A percentile compares a stretch with the other conserved stretches of the same genome.
Evolutionary conservation across 768 basidiomycete genomes (phyloP).

Genomic region (Pleurotus cornucopiae): DNA sequence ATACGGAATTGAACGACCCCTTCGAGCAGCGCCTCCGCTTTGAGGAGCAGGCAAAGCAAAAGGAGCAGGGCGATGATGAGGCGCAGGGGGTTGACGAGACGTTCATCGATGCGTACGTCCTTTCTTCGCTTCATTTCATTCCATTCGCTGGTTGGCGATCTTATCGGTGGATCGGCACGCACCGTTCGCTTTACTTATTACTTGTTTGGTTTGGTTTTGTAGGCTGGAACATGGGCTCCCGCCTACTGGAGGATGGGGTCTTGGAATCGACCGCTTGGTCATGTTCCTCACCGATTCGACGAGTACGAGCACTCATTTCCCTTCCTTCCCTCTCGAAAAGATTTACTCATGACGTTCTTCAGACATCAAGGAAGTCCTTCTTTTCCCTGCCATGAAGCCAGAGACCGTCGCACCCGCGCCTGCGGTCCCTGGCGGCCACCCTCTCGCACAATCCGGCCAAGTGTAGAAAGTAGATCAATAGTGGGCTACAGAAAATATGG

Average conservation of each 20-base stretch:
- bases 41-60: constrained; percentile 91
- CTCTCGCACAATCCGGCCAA: constrained; percentile 7
- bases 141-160: not conserved
- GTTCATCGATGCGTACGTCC: constrained; percentile 85
- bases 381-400: constrained; percentile 98
- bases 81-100: constrained; percentile 97
- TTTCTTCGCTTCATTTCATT: not conserved
- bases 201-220: constrained; percentile 1
- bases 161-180: not conserved
- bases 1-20: constrained; percentile 99
- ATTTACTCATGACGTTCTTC: not conserved
- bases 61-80: constrained; percentile 96
- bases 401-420: constrained; percentile 38
- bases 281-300: constrained; percentile 99
- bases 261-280: constrained; percentile 93
- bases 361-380: constrained; percentile 96
- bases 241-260: constrained; percentile 96
- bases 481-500: too few species aligned
- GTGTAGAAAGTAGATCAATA: not conserved
- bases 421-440: constrained; percentile 12
- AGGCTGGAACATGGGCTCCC: constrained; percentile 97
- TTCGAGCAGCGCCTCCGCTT: constrained; percentile 95
- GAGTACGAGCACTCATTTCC: constrained; percentile 43
- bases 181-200: not conserved
- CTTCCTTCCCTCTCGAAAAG: constrained; percentile 1